These are phyloP conservation scores for Isatis lusitanica DNA, from an alignment of 441 rosid genomes.

Conservation along the genomic window DNA sequence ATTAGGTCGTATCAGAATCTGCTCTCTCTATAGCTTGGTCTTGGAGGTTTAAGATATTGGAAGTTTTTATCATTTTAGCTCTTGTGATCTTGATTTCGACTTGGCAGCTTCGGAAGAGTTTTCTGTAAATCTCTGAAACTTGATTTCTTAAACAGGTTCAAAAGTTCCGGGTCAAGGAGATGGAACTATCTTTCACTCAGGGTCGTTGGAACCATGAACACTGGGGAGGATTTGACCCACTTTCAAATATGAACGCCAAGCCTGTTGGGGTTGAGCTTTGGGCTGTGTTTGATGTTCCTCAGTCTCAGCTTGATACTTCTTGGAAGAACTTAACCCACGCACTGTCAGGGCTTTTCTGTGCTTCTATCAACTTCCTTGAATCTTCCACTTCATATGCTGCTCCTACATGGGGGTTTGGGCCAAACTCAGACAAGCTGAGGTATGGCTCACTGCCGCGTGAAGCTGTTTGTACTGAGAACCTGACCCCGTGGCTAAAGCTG, in stretches of 20 bases:
- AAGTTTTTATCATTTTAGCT: neutral
- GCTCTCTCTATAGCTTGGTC: neutral
- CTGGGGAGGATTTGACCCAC: constrained; percentile 94
- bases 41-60: neutral
- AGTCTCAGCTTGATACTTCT: constrained; percentile 66
- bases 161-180: constrained; percentile 74
- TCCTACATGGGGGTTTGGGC: constrained; percentile 78
- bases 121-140: constrained; percentile 2
- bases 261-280: constrained; percentile 96
- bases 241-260: constrained; percentile 86
- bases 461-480: constrained; percentile 97
- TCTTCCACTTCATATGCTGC: constrained; percentile 80
- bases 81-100: neutral
- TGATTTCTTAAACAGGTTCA: constrained; percentile 54
- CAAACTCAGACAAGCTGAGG: constrained; percentile 61
- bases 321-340: constrained; percentile 92
- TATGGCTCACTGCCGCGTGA: constrained; percentile 95
- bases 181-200: constrained; percentile 95
- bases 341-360: constrained; percentile 94
- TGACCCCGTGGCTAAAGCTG: constrained; percentile 96
- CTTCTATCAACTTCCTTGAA: constrained; percentile 89
- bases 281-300: constrained; percentile 92
- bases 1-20: constrained; percentile 11
- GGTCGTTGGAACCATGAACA: constrained; percentile 96
- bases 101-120: neutral